Evolutionary conservation across 768 basidiomycete species (phyloP), one percentile per base, ranked within the genome.

Genomic region (Pulveroboletus sp.): DNA sequence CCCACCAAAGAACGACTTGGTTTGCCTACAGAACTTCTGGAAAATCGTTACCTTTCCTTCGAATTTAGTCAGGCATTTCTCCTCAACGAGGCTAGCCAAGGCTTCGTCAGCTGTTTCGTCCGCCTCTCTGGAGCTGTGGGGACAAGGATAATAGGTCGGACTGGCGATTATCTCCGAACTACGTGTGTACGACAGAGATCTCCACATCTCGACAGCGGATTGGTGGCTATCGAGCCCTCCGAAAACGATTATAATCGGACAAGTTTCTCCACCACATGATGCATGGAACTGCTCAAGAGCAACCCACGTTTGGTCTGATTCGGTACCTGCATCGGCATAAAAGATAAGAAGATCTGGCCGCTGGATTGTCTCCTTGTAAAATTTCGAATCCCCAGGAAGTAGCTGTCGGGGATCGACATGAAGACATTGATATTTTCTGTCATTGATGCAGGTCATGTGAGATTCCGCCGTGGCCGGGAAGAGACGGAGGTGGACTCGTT

Each of bases 311-410:
- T 20, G 29, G 10, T 51, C 55, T 6, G 27, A 34, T 16, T 43
- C 50, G 9, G 47, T 48, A 27, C 54, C 36, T n/a, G 45, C 51
- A 39, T 53, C 41, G 12, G 57, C 51, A 36, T 46, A 57, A 43
- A 64, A 62, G 43, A 63, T 43, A 14, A 63, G 51, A 26, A 63
- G 63, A 43, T 63, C 60, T 5, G 57, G 47, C 7, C 49, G 56
- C 23, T 32, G 49, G 23, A 24, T 41, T n/a, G 32, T 47, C 41
- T 53, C 46, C 2, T 19, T 3, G 27, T 6, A 27, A 24, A 26
- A 41, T 23, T 37, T 47, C 3, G 49, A 17, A 9, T 48, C 35
- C 14, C 50, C 47, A n/a, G 22, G 30, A 24, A 44, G 29, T 3
- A 47, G 13, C 16, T 46, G 48, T 14, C 14, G 45, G 19, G 38